Evolutionary conservation across 1,284 basidiomycete genomes (phyloP).

Genomic region (Ustilago lituana): DNA sequence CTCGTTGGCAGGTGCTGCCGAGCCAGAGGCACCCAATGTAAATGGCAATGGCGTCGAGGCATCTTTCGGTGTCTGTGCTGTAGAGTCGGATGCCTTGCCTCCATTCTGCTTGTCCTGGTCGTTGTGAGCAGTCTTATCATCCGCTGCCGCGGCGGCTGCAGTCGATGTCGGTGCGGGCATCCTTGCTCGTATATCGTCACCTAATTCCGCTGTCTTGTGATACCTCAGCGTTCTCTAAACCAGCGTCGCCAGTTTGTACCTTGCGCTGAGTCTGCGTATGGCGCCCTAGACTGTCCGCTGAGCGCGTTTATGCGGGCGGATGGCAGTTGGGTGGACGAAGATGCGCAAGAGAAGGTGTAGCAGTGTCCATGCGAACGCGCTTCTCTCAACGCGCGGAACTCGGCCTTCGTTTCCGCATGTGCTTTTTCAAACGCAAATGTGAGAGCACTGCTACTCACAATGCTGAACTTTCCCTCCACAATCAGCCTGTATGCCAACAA

Average conservation of each 20-base stretch:
- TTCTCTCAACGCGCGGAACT: constrained; percentile 6
- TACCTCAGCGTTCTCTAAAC: no score
- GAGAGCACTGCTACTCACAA: no score
- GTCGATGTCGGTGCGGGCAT: constrained; percentile 27
- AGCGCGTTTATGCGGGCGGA: no score
- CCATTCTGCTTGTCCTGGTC: constrained; percentile 12
- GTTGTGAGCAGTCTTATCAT: constrained; percentile 23
- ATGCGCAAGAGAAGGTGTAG: neutral
- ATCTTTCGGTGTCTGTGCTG: constrained; percentile 32
- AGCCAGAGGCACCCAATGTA: constrained; percentile 11
- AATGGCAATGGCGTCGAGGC: constrained; percentile 13
- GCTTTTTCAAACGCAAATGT: no score
- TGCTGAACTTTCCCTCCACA: no score
- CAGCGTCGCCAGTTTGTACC: no score
- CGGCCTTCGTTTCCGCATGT: no score
- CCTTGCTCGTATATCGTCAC: neutral
- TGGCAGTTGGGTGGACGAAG: neutral
- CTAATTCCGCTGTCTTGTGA: no score
- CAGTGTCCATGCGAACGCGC: constrained; percentile 8
- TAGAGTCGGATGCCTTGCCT: constrained; percentile 17
- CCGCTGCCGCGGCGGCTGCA: constrained; percentile 23
- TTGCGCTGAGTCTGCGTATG: no score
- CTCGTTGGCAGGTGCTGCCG: constrained; percentile 19
- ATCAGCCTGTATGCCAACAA: no score
- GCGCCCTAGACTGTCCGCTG: no score